Evolutionary conservation across 257 asterid genomes (phyloP).

Genomic region (Penstemon newberryi): DNA sequence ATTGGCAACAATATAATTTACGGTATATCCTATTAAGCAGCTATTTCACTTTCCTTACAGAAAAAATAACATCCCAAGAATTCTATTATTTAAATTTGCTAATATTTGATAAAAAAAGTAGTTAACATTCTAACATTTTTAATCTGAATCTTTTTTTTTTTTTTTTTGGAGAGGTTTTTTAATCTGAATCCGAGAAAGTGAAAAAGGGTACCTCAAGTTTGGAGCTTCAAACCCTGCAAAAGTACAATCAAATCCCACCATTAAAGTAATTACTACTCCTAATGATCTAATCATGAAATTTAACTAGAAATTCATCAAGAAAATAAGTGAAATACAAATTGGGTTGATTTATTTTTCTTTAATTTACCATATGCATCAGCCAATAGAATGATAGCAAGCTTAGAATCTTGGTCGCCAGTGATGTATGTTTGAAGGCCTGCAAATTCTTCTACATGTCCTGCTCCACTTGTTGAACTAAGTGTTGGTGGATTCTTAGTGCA

Average conservation of each 20-base stretch:
- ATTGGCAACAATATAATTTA: background rate
- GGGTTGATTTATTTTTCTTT: background rate
- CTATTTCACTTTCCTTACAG: background rate
- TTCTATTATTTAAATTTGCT: background rate
- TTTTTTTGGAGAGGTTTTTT: too few relatives aligned
- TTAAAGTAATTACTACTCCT: background rate
- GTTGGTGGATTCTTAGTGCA: constrained; percentile 51
- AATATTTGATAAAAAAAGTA: background rate
- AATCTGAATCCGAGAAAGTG: background rate
- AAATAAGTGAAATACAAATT: background rate
- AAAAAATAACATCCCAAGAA: background rate
- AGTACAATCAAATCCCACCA: background rate
- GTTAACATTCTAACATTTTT: background rate
- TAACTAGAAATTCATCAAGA: constrained; percentile 3
- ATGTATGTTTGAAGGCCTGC: constrained; percentile 55
- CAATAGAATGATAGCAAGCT: constrained; percentile 53
- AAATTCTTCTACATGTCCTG: constrained; percentile 43
- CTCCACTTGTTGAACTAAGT: constrained; percentile 39
- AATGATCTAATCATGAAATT: background rate
- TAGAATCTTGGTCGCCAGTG: constrained; percentile 46
- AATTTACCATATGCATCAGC: constrained; percentile 61
- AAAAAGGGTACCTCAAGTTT: constrained; percentile 48
- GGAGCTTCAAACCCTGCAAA: constrained; percentile 67
- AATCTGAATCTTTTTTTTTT: background rate
- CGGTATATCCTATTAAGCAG: background rate